Percentiles rank a stretch among this genome's conserved stretches.
Evolutionary conservation across 192 early-diverging fungal species (phyloP).

Genomic region (Pecoramyces ruminantium): DNA sequence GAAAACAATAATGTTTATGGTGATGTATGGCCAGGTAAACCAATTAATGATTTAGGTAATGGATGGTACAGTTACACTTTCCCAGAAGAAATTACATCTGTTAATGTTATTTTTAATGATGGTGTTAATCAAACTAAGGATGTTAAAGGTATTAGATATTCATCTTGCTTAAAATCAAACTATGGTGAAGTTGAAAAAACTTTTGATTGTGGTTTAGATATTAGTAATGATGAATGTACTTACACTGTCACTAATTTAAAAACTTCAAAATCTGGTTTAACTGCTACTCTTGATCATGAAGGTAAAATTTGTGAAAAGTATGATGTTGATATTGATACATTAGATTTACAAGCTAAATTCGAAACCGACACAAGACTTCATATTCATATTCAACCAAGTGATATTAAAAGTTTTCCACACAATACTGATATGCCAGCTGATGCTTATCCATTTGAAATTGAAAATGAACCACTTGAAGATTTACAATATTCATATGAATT

Average conservation of each 20-base stretch:
- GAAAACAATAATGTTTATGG: neutral
- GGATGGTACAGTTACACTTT: neutral
- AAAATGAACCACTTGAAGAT: conserved; percentile 4
- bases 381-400: conserved; percentile 21
- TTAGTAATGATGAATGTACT: neutral
- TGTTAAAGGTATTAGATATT: neutral
- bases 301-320: neutral
- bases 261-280: neutral
- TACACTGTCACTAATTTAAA: neutral
- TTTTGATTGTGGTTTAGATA: neutral
- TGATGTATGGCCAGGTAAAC: neutral
- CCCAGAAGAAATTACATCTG: neutral
- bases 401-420: conserved; percentile 19
- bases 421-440: conserved; percentile 11
- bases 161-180: neutral
- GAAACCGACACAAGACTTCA: conserved; percentile 31
- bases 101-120: neutral
- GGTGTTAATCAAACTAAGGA: neutral
- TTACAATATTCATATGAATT: conserved; percentile 15
- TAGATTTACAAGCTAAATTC: conserved; percentile 17
- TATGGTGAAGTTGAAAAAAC: neutral
- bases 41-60: neutral
- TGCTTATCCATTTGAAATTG: conserved; percentile 4
- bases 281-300: neutral
- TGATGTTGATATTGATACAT: neutral